phyloP scores from a whole-genome alignment of 257 asterid genomes.

The Solanum pimpinellifolium region DNA sequence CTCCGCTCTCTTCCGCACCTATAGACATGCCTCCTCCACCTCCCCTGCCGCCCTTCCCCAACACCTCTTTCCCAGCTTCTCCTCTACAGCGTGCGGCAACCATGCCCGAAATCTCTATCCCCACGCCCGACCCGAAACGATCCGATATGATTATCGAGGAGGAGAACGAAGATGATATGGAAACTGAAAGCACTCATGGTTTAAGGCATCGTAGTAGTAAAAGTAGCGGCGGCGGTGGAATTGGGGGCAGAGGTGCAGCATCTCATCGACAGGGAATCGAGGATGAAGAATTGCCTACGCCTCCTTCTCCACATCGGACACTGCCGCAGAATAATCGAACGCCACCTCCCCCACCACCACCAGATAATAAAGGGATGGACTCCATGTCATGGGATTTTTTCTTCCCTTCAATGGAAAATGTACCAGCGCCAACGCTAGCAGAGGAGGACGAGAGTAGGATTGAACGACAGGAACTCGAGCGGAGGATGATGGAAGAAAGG shows the following conservation, averaged over 20 bases:
- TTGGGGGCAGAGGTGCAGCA: slow-evolving; percentile 16
- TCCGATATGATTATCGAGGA: slow-evolving; percentile 63
- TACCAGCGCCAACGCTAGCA: slow-evolving; percentile 52
- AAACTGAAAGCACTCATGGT: slow-evolving; percentile 34
- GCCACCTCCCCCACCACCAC: slow-evolving; percentile 28
- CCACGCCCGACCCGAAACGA: slow-evolving; percentile 25
- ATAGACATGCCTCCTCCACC: slow-evolving; percentile 42
- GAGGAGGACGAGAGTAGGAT: slow-evolving; percentile 47
- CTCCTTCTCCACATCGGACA: slow-evolving; percentile 10
- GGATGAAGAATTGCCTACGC: slow-evolving; percentile 35
- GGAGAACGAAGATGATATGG: slow-evolving; percentile 58
- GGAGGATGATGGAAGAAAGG: slow-evolving; percentile 43
- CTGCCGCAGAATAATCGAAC: slow-evolving; percentile 1
- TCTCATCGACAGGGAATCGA: slow-evolving; percentile 14
- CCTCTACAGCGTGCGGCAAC: slow-evolving; percentile 79
- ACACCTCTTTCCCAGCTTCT: slow-evolving; percentile 29
- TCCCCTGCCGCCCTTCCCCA: slow-evolving; percentile 71
- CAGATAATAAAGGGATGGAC: slow-evolving; percentile 19
- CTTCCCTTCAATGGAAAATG: slow-evolving; percentile 34
- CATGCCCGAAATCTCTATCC: slow-evolving; percentile 67
- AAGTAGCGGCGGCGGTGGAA: slow-evolving; percentile 22
- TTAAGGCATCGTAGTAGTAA: slow-evolving; percentile 45
- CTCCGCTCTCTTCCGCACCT: slow-evolving; percentile 32
- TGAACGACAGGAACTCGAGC: slow-evolving; percentile 48
- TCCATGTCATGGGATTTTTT: slow-evolving; percentile 57